Evolutionary conservation across 257 asterid genomes (phyloP).

Genomic region (Ajuga chamaepitys): DNA sequence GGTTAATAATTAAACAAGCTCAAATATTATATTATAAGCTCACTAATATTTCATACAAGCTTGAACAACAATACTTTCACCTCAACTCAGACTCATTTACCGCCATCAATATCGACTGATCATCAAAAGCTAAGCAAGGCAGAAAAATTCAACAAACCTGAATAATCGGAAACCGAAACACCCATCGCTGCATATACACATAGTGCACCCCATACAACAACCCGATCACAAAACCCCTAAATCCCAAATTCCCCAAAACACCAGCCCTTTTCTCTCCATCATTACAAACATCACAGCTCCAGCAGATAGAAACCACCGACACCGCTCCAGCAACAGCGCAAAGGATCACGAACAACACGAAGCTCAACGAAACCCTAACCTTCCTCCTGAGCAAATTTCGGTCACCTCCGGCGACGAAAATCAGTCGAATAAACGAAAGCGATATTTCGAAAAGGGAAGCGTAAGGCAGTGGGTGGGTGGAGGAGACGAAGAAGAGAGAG

Average conservation of each 20-base stretch:
- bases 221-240: conserved; percentile 68
- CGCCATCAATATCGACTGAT: background rate
- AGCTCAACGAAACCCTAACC: conserved; percentile 54
- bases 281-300: conserved; percentile 40
- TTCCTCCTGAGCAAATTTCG: conserved; percentile 26
- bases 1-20: no score
- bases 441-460: conserved; percentile 59
- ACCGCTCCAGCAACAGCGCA: conserved; percentile 44
- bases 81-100: no score
- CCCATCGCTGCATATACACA: conserved; percentile 67
- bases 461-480: conserved; percentile 47
- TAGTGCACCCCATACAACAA: conserved; percentile 56
- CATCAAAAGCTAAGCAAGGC: background rate
- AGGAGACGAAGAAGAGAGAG: conserved; percentile 58
- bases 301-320: conserved; percentile 43
- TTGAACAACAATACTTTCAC: no score
- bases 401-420: conserved; percentile 49
- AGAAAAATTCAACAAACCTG: conserved; percentile 46
- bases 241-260: conserved; percentile 43
- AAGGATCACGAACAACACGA: conserved; percentile 45
- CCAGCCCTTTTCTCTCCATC: conserved; percentile 13
- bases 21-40: no score
- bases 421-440: conserved; percentile 36
- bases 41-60: no score
- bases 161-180: conserved; percentile 71